Conservation (phyloP, 805 yeast genomes). For the Candida corydali region DNA sequence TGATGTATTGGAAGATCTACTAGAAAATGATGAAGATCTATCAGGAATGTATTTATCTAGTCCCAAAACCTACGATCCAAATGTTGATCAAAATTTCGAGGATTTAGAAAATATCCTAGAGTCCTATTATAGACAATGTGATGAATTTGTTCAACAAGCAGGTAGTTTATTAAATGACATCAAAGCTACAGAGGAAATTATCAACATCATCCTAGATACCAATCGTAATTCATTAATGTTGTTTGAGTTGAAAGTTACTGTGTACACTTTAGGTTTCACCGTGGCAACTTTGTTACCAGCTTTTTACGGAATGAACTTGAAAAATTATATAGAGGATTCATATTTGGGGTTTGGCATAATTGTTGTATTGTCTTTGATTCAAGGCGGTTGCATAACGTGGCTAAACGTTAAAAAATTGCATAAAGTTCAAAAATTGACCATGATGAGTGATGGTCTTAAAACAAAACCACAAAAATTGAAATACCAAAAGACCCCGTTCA, state of each 20-base stretch:
- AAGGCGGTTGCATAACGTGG: slow-evolving; percentile 52
- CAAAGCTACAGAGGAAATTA: slow-evolving; percentile 87
- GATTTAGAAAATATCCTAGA: slow-evolving; percentile 87
- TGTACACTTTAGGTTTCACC: slow-evolving; percentile 80
- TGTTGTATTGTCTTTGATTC: slow-evolving; percentile 45
- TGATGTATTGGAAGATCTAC: slow-evolving; percentile 74
- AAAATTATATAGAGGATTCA: slow-evolving; percentile 72
- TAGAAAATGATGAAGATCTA: slow-evolving; percentile 84
- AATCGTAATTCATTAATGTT: slow-evolving; percentile 88
- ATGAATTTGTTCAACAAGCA: slow-evolving; percentile 88
- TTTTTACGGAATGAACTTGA: slow-evolving; percentile 83
- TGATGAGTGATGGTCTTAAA: slow-evolving; percentile 35
- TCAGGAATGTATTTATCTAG: slow-evolving; percentile 72
- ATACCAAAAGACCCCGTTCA: slow-evolving; percentile 1
- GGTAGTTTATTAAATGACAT: slow-evolving; percentile 80
- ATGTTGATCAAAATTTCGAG: slow-evolving; percentile 40
- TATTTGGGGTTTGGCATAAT: slow-evolving; percentile 59
- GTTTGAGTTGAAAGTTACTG: slow-evolving; percentile 75
- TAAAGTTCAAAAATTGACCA: slow-evolving; percentile 62
- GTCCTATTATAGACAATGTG: slow-evolving; percentile 86
- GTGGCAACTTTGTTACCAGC: slow-evolving; percentile 85
- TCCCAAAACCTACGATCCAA: slow-evolving; percentile 17
- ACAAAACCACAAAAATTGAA: not conserved
- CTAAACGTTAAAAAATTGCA: slow-evolving; percentile 54
- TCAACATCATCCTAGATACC: slow-evolving; percentile 85